Conservation (phyloP, 192 early-diverging fungal species). For the Backusella sp. region DNA sequence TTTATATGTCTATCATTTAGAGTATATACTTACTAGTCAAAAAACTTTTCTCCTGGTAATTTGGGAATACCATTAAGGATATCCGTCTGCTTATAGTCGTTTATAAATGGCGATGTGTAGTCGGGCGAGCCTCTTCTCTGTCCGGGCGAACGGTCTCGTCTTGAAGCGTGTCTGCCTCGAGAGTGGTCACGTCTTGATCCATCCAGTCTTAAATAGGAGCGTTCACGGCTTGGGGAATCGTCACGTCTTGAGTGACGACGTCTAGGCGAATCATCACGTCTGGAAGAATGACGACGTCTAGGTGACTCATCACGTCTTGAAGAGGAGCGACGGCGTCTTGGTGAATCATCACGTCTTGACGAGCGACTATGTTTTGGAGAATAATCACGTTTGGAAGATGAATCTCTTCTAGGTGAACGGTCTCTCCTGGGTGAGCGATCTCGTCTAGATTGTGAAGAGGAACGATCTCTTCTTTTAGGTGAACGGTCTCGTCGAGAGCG, state of each 20-base stretch:
- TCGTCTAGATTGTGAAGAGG: neutral
- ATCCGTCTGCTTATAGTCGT: neutral
- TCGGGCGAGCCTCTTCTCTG: neutral
- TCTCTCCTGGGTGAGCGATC: neutral
- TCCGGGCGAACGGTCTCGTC: neutral
- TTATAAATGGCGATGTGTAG: neutral
- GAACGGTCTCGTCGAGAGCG: neutral
- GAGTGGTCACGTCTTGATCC: neutral
- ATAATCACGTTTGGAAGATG: neutral
- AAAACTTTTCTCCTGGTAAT: constrained; percentile 17
- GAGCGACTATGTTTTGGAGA: neutral
- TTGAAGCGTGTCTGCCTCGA: neutral
- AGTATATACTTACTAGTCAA: constrained; percentile 20
- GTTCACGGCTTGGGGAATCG: neutral
- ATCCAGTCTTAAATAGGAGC: neutral
- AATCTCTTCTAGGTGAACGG: neutral
- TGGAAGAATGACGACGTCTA: neutral
- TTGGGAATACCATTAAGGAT: constrained; percentile 6
- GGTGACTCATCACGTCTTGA: neutral
- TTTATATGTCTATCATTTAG: too few relatives aligned
- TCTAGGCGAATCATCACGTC: neutral
- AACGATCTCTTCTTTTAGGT: neutral
- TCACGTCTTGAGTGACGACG: neutral
- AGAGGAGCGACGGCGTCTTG: neutral
- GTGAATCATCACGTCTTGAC: neutral